These are phyloP conservation scores for Xylaria sp. DNA, from an alignment of 2,329 filamentous ascomycete genomes.

Conservation along the genomic window DNA sequence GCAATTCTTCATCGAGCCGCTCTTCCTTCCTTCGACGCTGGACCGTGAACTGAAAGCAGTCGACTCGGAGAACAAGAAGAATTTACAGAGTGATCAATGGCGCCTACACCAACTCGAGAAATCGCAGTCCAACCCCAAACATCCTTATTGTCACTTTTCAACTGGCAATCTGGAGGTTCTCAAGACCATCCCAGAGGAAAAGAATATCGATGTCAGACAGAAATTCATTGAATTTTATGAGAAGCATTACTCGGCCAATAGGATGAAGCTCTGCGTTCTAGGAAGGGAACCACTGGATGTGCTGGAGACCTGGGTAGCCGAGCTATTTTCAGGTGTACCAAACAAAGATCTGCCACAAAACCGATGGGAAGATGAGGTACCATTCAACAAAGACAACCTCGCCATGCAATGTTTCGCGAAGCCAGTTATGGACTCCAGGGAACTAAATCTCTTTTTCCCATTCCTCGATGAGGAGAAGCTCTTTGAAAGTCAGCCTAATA, in stretches of 20 bases:
- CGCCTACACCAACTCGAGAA: constrained; percentile 89
- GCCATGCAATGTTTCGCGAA: constrained; percentile 84
- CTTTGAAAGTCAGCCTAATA: constrained; percentile 82
- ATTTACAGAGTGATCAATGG: constrained; percentile 90
- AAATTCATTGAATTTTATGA: constrained; percentile 94
- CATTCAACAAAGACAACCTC: constrained; percentile 62
- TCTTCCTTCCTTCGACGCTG: constrained; percentile 85
- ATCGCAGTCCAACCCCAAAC: constrained; percentile 84
- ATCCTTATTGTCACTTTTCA: constrained; percentile 91
- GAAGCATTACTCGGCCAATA: constrained; percentile 90
- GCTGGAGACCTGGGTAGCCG: constrained; percentile 83
- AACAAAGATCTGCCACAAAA: constrained; percentile 81
- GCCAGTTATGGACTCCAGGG: constrained; percentile 88
- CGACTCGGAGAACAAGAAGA: constrained; percentile 98
- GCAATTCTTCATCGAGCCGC: constrained; percentile 90
- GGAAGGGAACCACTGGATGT: constrained; percentile 85
- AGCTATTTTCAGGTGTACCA: constrained; percentile 82
- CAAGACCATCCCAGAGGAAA: constrained; percentile 81
- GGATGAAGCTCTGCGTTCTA: constrained; percentile 90
- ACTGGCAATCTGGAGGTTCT: constrained; percentile 89
- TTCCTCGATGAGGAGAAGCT: constrained; percentile 85
- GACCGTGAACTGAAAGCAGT: constrained; percentile 90
- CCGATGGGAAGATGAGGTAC: constrained; percentile 63
- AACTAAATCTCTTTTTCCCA: constrained; percentile 83
- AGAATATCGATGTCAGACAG: constrained; percentile 84